These are phyloP conservation scores for Trichoderma lentiforme DNA, from an alignment of 2,329 filamentous ascomycete species.

Conservation along the genomic window DNA sequence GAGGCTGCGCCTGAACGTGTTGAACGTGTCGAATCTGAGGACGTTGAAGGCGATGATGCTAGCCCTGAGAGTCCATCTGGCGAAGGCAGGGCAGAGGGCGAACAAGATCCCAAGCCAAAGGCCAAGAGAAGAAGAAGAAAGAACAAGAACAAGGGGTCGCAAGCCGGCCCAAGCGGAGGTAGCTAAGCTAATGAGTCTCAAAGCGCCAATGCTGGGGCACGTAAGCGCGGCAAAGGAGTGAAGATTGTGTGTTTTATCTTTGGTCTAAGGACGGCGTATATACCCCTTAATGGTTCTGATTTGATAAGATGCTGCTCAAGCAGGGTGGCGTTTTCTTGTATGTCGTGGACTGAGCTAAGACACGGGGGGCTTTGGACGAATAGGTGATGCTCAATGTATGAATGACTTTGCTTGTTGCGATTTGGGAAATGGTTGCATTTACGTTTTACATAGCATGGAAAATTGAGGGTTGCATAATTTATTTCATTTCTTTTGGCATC, in stretches of 20 bases:
- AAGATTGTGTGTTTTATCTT: slow-evolving; percentile 9
- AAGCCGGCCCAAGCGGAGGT: slow-evolving; percentile 17
- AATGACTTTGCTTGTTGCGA: slow-evolving; percentile 2
- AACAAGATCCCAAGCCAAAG: slow-evolving; percentile 13
- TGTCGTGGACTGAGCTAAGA: slow-evolving; percentile 2
- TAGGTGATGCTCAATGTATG: background rate
- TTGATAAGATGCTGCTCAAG: slow-evolving; percentile 7
- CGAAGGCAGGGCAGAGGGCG: slow-evolving; percentile 3
- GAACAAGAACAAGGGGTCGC: slow-evolving; percentile 21
- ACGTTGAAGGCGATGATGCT: slow-evolving; percentile 2
- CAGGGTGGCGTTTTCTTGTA: background rate
- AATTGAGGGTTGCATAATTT: background rate
- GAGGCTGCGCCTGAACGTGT: background rate
- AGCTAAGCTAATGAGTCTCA: background rate
- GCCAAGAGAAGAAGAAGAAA: slow-evolving; percentile 19
- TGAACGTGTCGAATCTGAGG: background rate
- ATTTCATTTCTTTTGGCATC: background rate
- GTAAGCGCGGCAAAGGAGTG: slow-evolving; percentile 2
- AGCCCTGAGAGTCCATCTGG: background rate
- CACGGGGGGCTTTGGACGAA: background rate
- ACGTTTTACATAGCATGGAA: background rate
- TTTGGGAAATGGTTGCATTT: background rate
- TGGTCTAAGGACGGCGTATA: slow-evolving; percentile 3
- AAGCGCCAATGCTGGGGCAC: background rate
- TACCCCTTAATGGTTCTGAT: slow-evolving; percentile 4